Base-by-base conservation (phyloP, 306 rosid genomes). In the Cercis canadensis region DNA sequence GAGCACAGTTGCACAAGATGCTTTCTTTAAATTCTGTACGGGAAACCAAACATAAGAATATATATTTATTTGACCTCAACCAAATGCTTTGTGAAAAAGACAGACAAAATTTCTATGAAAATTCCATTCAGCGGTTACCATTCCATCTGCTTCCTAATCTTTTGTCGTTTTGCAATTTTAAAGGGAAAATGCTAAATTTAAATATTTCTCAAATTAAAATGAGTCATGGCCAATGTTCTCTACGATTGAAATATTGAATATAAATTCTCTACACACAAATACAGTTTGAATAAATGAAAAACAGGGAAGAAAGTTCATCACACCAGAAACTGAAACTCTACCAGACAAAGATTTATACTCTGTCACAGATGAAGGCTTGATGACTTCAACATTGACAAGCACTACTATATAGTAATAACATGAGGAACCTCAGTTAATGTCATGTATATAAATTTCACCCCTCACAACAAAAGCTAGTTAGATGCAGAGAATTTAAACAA, bases 21-120 rank as follows among this genome's bases (percentile, higher is more conserved):
- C 71, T 50, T 75, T 85, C 85, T 82, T 87, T 71, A 82, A 43
- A 72, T 82, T 76, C 97, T 87, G 84, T 78, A 57, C 72, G 60
- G 9, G 59, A 78, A 71, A 46, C 46, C 51, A 75, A 49, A 37
- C 31, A 72, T 39, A 18, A 32, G 11, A 71, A 63, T 54, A 65
- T 8, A 32, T 15, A 36, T 32, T 24, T 24, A 43, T 72, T 71
- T 44, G 50, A 53, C 17, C 24, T 19, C 54, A n/a, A 45, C 14
- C 18, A 33, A 47, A n/a, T 37, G 6, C 44, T 41, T 46, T 10
- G 45, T 31, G n/a, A 32, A 57, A 67, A 52, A 33, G 33, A 10
- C 66, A 17, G 29, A 24, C 1, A 24, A 24, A 24, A 29, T 46
- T 33, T 63, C 40, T 32, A 33, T 19, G 8, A 37, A 21, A 47